Base-by-base conservation (phyloP, 176 grass and related monocot species). In the Bonia amplexicaulis region DNA sequence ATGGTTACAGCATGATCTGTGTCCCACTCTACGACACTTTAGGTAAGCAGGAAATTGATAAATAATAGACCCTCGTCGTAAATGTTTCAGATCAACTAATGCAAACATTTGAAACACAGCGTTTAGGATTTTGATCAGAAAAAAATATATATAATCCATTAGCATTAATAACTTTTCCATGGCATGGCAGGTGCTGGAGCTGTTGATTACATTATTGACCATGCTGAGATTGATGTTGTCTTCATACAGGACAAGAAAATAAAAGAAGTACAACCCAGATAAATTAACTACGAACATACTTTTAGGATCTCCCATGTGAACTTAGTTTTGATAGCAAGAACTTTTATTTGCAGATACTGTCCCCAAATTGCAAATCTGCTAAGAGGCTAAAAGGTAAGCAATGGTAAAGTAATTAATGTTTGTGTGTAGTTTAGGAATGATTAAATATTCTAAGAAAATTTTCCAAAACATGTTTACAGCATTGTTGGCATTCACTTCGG, bases 201-300 rank as follows among this genome's bases (percentile, higher is more conserved):
- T 78, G 66, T 99, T 55, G 86, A 89, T 76, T 99, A 91, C 88
- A 96, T 99, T 80, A 87, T 99, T 66, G 90, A 94, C 70, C 96
- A 99, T 88, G 96, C 96, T 12, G 96, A 96, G 86, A 92, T 96
- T 71, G 93, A 94, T 84, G 76, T 91, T 66, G 78, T 91, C 16
- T 92, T 99, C 76, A 87, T 94, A 41, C 96, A 99, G 83, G 93
- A 99, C 71, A 99, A 95, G 90, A 99, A 99, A 86, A 91, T 99
- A 55, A 94, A 99, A 87, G 91, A 89, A 82, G 93, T 95, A 72
- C 39, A 76, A 31, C 61, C 29, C 17, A 85, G 52, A 66, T 53
- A 17, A 58, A 67, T 59, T 70, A 66, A 23, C 7, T 42, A 49
- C 66, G 26, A 58, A 5, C 12, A 16, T 70, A 86, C 1, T 19